phyloP scores from a whole-genome alignment of 306 rosid genomes.

The Fagus crenata region DNA sequence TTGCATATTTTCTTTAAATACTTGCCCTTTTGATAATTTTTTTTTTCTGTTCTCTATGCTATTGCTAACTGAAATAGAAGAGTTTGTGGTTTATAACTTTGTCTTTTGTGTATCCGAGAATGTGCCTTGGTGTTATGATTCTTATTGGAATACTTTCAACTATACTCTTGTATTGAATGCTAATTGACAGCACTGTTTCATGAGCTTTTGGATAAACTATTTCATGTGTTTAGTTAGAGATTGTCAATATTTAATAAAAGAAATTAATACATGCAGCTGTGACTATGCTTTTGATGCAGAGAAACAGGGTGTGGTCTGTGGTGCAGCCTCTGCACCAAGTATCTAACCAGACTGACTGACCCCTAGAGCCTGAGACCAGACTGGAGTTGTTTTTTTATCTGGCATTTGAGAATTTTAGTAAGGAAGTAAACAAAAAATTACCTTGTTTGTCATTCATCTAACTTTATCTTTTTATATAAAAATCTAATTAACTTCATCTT shows the following conservation, averaged over 20 bases:
- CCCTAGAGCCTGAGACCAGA: conserved; percentile 81
- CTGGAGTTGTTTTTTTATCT: conserved; percentile 67
- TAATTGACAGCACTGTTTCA: conserved; percentile 33
- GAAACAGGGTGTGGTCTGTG: conserved; percentile 75
- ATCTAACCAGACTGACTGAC: conserved; percentile 88
- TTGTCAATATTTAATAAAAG: conserved; percentile 32
- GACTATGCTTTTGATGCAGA: conserved; percentile 97
- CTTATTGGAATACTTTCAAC: conserved; percentile 28
- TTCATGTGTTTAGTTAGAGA: conserved; percentile 39
- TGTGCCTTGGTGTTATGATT: conserved; percentile 9
- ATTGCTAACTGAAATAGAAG: not conserved
- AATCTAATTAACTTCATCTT: conserved; percentile 48
- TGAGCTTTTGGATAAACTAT: conserved; percentile 39
- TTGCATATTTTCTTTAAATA: not conserved
- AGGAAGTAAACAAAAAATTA: conserved; percentile 53
- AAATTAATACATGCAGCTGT: conserved; percentile 66
- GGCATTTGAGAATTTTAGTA: conserved; percentile 72
- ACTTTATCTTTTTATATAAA: conserved; percentile 40
- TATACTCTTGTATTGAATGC: conserved; percentile 28
- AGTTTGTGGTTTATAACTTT: not conserved
- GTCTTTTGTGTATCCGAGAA: not conserved
- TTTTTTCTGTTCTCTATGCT: not conserved
- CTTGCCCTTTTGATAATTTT: not conserved
- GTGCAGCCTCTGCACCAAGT: conserved; percentile 92
- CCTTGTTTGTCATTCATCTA: conserved; percentile 39